These are phyloP conservation scores for Aureobasidium sp. DNA, from an alignment of 2,329 filamentous ascomycete species.

Conservation along the genomic window DNA sequence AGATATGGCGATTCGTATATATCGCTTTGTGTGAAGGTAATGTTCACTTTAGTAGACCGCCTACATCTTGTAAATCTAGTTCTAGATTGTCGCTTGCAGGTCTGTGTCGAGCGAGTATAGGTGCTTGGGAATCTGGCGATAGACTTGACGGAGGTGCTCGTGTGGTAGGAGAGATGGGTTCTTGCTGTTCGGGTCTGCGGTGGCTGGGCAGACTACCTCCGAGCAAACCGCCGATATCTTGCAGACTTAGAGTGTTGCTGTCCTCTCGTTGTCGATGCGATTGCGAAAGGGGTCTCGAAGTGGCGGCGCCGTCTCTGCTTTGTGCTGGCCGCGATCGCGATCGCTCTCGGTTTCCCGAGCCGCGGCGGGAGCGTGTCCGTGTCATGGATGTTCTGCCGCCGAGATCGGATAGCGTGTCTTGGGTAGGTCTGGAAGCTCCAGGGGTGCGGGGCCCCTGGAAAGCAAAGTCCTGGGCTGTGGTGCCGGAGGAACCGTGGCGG, in stretches of 20 bases:
- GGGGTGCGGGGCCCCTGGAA: not conserved
- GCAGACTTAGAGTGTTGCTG: not conserved
- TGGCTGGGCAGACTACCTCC: not conserved
- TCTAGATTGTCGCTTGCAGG: slow-evolving; percentile 22
- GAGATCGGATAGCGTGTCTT: slow-evolving; percentile 12
- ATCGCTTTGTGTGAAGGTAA: too few species aligned
- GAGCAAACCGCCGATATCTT: not conserved
- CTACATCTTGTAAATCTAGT: slow-evolving; percentile 25
- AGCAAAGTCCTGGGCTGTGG: slow-evolving; percentile 35
- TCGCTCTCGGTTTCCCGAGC: not conserved
- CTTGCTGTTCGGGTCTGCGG: not conserved
- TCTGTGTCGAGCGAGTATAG: slow-evolving; percentile 16
- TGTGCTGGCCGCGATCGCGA: not conserved
- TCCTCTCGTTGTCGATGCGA: not conserved
- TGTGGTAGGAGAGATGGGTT: not conserved
- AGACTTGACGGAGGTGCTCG: not conserved
- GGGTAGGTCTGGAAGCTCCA: slow-evolving; percentile 8
- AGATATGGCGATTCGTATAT: too few species aligned
- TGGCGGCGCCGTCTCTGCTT: not conserved
- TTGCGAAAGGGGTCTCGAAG: not conserved
- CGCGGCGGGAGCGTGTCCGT: not conserved
- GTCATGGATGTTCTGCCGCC: not conserved
- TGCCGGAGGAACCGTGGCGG: slow-evolving; percentile 35
- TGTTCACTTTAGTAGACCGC: slow-evolving; percentile 20
- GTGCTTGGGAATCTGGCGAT: not conserved